phyloP scores from a whole-genome alignment of 306 rosid species.

The Canavalia gladiata region DNA sequence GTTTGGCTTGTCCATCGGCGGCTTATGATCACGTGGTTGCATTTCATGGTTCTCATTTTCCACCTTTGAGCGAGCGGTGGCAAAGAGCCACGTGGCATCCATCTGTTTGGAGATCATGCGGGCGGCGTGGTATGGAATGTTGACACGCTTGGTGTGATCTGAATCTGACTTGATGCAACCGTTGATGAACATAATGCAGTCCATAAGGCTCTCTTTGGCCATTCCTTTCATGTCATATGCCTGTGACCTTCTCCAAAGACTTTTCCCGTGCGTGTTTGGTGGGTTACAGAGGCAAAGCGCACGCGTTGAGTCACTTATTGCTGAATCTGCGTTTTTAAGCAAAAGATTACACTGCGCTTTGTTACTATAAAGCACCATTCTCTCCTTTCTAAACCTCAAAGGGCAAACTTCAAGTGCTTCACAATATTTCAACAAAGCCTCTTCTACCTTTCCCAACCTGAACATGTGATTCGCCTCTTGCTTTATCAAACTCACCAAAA shows the following conservation, averaged over 20 bases:
- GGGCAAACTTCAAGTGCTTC: conserved; percentile 73
- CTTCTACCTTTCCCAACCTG: conserved; percentile 66
- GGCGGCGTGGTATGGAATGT: conserved; percentile 67
- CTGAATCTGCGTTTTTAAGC: conserved; percentile 61
- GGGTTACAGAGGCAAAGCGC: conserved; percentile 74
- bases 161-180: conserved; percentile 53
- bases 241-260: conserved; percentile 81
- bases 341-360: conserved; percentile 68
- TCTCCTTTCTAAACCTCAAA: conserved; percentile 59
- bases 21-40: conserved; percentile 25
- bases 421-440: conserved; percentile 58
- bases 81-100: conserved; percentile 76
- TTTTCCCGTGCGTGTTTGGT: conserved; percentile 61
- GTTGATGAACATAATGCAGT: conserved; percentile 67
- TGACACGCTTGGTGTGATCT: conserved; percentile 36
- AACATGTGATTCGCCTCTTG: conserved; percentile 63
- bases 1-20: conserved; percentile 42
- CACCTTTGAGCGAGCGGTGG: conserved; percentile 57
- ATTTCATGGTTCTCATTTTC: conserved; percentile 34
- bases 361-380: conserved; percentile 70
- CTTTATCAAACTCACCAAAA: conserved; percentile 52
- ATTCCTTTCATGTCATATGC: conserved; percentile 84
- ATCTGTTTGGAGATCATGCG: conserved; percentile 79
- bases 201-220: conserved; percentile 80
- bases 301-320: conserved; percentile 71